phyloP scores from a whole-genome alignment of 495 filamentous ascomycete species.

The Xylaria curta region DNA sequence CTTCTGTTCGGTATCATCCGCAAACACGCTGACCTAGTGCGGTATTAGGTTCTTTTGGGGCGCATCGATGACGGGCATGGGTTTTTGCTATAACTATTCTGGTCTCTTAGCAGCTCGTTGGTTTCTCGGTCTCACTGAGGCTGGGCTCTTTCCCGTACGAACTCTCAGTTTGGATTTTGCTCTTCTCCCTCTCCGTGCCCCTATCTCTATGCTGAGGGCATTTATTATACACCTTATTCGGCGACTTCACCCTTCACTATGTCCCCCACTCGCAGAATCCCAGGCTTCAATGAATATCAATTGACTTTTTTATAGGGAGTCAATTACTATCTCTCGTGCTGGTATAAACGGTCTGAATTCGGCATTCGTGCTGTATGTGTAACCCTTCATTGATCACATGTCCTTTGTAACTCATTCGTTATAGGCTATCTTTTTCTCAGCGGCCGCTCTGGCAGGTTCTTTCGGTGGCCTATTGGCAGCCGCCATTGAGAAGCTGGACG shows the following conservation, averaged over 20 bases:
- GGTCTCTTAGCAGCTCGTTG: slow-evolving; percentile 84
- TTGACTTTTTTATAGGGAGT: slow-evolving; percentile 53
- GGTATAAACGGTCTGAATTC: slow-evolving; percentile 84
- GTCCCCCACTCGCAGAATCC: no score
- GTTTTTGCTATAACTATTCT: slow-evolving; percentile 75
- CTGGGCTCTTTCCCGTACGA: slow-evolving; percentile 76
- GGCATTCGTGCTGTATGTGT: slow-evolving; percentile 58
- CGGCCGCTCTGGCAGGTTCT: slow-evolving; percentile 82
- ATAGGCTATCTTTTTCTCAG: slow-evolving; percentile 86
- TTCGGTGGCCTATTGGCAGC: slow-evolving; percentile 86
- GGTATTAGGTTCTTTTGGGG: slow-evolving; percentile 65
- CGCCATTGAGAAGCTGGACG: slow-evolving; percentile 77
- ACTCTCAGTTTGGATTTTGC: not conserved
- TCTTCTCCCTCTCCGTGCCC: slow-evolving; percentile 1
- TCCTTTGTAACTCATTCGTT: not conserved
- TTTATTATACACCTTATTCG: not conserved
- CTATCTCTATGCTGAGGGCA: not conserved
- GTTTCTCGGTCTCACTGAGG: slow-evolving; percentile 85
- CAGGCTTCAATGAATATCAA: not conserved
- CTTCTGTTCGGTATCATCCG: slow-evolving; percentile 13
- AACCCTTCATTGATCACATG: not conserved
- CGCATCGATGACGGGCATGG: slow-evolving; percentile 82
- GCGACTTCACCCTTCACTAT: not conserved
- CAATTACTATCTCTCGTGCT: slow-evolving; percentile 85
- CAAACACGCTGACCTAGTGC: slow-evolving; percentile 25